Base-by-base conservation (phyloP, 257 asterid genomes). In the Gentiana dahurica region DNA sequence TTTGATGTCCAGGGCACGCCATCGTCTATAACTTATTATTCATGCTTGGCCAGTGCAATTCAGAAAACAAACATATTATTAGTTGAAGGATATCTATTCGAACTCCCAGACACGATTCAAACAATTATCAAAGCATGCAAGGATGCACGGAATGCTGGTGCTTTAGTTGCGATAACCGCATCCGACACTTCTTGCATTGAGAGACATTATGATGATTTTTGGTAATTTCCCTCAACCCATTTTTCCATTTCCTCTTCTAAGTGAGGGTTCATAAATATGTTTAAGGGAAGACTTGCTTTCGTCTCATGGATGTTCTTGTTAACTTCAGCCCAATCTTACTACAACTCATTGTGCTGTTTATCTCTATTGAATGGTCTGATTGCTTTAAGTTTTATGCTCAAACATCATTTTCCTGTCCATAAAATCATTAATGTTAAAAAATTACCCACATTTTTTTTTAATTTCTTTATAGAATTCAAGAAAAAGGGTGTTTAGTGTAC, bases 41-140 rank as follows among this genome's bases (percentile, higher is more conserved):
- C 82, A 33, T 79, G 79, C 79, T 74, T 92, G 88, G 93, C 93
- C 59, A 74, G 74, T 66, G 74, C 72, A 75, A 75, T 88, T 55
- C 65, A 87, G 47, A 83, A 83, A 78, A 15, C 98, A 63, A 85
- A 89, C 54, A 78, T 92, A 76, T 68, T 92, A 59, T 75, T 85
- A 36, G 85, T 92, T 51, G 98, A 92, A 76, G 98, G 98, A 60
- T 92, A 92, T 74, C 72, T 92, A 63, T 88, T 92, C 72, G 98
- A 92, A 75, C 77, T 92, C 68, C 94, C 94, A 12, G 94, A 88
- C 76, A 92, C 97, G 47, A 86, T 91, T 61, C 78, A 72, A 77
- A 81, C 97, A 48, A 91, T 91, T 65, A 73, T 79, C 15, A 77
- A 74, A 88, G 94, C 92, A 9, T 91, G 98, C 39, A 78, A 85